Conservation (phyloP, 2,329 filamentous ascomycete genomes). For the Fusarium penzigii region DNA sequence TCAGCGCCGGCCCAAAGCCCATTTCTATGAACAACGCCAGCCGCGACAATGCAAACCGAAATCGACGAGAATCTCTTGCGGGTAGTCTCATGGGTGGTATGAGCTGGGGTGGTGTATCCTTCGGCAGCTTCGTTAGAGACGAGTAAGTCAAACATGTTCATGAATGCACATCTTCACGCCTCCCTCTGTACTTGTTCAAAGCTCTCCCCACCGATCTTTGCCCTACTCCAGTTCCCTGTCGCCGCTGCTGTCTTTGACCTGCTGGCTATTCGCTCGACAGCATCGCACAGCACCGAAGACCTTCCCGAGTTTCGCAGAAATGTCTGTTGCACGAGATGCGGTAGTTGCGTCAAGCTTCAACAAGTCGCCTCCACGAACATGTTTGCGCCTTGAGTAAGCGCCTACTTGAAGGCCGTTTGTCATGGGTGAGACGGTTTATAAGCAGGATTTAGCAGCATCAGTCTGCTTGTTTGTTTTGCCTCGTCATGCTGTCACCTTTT, state of each 20-base stretch:
- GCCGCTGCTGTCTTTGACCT: neutral
- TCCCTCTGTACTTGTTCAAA: constrained; percentile 3
- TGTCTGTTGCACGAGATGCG: neutral
- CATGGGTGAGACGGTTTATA: constrained; percentile 11
- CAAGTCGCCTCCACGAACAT: neutral
- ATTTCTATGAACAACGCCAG: constrained; percentile 68
- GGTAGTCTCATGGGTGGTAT: constrained; percentile 76
- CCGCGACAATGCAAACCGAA: constrained; percentile 58
- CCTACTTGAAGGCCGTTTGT: neutral
- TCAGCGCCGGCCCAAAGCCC: constrained; percentile 65
- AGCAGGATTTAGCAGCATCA: neutral
- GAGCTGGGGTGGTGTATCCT: constrained; percentile 96
- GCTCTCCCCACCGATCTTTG: constrained; percentile 8
- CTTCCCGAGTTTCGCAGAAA: neutral
- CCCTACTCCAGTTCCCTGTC: constrained; percentile 5
- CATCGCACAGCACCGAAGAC: neutral
- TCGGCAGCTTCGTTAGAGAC: constrained; percentile 95
- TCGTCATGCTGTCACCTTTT: constrained; percentile 10
- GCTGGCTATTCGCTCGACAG: neutral
- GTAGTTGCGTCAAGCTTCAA: neutral
- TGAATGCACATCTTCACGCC: constrained; percentile 12
- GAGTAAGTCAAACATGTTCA: constrained; percentile 67
- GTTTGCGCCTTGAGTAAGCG: neutral
- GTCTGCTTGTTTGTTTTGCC: constrained; percentile 12
- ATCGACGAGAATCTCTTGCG: constrained; percentile 62